Base-by-base conservation (phyloP, 495 filamentous ascomycete species). In the Physcia stellaris region DNA sequence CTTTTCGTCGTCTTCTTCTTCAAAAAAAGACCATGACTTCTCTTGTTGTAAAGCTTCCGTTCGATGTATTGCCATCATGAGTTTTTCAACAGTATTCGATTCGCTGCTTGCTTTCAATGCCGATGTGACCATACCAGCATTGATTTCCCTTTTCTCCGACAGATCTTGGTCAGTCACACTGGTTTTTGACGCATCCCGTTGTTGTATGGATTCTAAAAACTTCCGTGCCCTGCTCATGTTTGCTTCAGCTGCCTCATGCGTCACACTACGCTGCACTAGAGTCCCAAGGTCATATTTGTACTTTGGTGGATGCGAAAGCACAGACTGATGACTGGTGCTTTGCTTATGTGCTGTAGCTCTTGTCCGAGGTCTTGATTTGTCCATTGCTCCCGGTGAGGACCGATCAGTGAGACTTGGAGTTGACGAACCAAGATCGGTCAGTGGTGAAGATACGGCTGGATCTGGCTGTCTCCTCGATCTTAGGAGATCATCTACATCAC, bases 61-160 rank as follows among this genome's bases (percentile, higher is more conserved):
- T 46, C 86, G 70, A 46, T 75, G 69, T 24, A 92, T 68, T 24
- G 85, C 85, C 37, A 71, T 67, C 24, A 79, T 59, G 6, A 90
- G 56, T 53, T 75, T 79, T 34, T 62, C 60, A 2, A 69, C 55
- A 5, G 59, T 67, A 18, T 64, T 57, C 21, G 68, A 73, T 37
- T 75, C 69, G 33, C 73, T 67, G 2, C 67, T 55, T n/a, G 67
- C 63, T 9, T 61, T 44, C 17, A 78, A 50, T 1, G 59, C 60
- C 2, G 55, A 58, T 7, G 54, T 55, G 21, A 74, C 42, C 15
- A 64, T 40, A 34, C 50, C 50, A 52, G 63, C 59, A 12, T 74
- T 53, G 10, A 77, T 49, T 41, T 41, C 40, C 34, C 47, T 15
- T 9, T 42, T 42, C 17, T 37, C 40, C 32, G 16, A 49, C 36